Evolutionary conservation across 768 basidiomycete species (phyloP), one percentile per base, ranked within the genome.

Genomic region (Rickenella mellea): DNA sequence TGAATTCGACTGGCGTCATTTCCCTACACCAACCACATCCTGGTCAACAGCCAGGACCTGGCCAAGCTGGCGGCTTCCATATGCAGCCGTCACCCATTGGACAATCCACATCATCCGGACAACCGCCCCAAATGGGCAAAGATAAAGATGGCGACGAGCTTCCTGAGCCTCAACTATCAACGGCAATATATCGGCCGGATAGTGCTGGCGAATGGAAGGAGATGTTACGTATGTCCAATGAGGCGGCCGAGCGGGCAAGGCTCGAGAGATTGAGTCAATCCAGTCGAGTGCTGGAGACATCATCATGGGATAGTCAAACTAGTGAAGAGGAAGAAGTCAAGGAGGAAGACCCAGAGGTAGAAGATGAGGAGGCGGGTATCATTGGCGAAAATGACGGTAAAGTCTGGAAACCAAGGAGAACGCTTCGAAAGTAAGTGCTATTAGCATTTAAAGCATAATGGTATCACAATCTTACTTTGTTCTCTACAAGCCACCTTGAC

Each of bases 151-250:
- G 51, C 3, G 71, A 74, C 21, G 53, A 59, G 5, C 74, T 79
- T 46, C 67, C 67, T 29, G 68, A 76, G 28, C 71, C 73, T 43
- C 58, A 54, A 30, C 51, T 75, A n/a, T n/a, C n/a, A n/a, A 86
- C 83, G 15, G 78, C 86, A 9, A 91, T 94, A 43, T 94, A 90
- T 64, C 71, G 86, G 41, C 87, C 91, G 1, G 89, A 92, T 50
- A 83, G 83, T 45, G 78, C 77, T 17, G 80, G 78, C 15, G 85
- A 88, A 50, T 97, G 92, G 91, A 81, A 75, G 58, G 87, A 90
- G 60, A 80, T 74, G 58, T 55, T 86, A 42, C 71, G 82, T 40
- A 63, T 73, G 42, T 73, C 80, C 22, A 79, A 81, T 51, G 79
- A 82, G 55, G 69, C 56, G 51, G 71, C 71, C 25, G 80, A 78